These are phyloP conservation scores for Phalaenopsis hybrid DNA, from an alignment of 116 monocot genomes.

Conservation along the genomic window DNA sequence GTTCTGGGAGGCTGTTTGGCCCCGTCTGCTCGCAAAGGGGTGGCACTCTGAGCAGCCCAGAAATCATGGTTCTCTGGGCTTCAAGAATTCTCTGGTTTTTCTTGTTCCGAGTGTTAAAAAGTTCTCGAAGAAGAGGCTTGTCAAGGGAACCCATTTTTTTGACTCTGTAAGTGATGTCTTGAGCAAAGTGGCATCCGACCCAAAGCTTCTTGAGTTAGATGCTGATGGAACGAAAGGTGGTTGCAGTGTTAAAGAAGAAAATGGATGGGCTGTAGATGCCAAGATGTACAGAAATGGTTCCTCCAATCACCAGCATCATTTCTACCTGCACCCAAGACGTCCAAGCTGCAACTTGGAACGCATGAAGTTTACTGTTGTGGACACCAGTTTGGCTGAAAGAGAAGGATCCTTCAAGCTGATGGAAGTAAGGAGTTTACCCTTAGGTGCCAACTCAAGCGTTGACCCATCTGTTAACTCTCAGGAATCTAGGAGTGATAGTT, in stretches of 20 bases:
- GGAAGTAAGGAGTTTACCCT: constrained; percentile 58
- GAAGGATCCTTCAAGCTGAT: constrained; percentile 47
- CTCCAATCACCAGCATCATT: constrained; percentile 16
- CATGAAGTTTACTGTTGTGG: constrained; percentile 86
- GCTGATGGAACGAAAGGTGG: constrained; percentile 20
- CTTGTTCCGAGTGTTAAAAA: constrained; percentile 69
- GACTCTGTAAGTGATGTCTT: constrained; percentile 80
- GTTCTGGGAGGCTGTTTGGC: constrained; percentile 95
- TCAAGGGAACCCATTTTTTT: constrained; percentile 76
- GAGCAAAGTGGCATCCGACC: constrained; percentile 70
- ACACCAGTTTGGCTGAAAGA: constrained; percentile 63
- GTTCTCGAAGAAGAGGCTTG: constrained; percentile 67
- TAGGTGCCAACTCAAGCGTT: constrained; percentile 21
- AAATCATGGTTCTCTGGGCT: constrained; percentile 19
- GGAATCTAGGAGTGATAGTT: constrained; percentile 24
- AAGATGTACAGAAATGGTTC: constrained; percentile 21
- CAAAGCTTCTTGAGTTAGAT: constrained; percentile 66
- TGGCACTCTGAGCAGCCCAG: constrained; percentile 90
- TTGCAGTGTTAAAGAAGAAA: constrained; percentile 12
- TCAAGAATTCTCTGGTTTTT: constrained; percentile 57
- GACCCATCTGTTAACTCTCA: constrained; percentile 13
- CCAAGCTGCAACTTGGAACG: constrained; percentile 32
- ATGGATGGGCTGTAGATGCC: constrained; percentile 8
- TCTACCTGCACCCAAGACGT: constrained; percentile 31
- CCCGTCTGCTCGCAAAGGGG: constrained; percentile 68